phyloP scores from a whole-genome alignment of 768 basidiomycete genomes.

The Serpula lacrymans region DNA sequence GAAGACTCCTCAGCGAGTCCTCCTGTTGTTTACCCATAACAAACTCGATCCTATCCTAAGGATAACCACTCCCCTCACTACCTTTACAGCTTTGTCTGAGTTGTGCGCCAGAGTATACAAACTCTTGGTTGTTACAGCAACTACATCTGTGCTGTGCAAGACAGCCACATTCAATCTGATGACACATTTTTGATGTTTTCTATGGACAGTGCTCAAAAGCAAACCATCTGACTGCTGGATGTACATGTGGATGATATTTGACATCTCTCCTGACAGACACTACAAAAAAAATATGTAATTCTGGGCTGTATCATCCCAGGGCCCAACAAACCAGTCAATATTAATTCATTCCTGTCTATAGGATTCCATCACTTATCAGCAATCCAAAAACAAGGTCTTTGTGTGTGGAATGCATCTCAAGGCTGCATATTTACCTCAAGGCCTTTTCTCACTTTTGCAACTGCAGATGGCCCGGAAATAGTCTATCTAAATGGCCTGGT shows the following conservation, averaged over 20 bases:
- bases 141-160: no score
- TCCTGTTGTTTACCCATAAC: no score
- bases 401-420: conserved; percentile 27
- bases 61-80: no score
- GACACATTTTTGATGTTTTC: no score
- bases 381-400: conserved; percentile 27
- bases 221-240: conserved; percentile 44
- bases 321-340: conserved; percentile 29
- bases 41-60: no score
- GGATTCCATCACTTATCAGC: conserved; percentile 30
- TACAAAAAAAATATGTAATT: conserved; percentile 28
- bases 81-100: no score
- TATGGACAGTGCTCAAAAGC: conserved; percentile 37
- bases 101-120: no score
- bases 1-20: no score
- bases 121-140: no score
- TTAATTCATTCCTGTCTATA: conserved; percentile 32
- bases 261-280: conserved; percentile 23
- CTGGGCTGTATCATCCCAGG: conserved; percentile 31
- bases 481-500: conserved; percentile 30
- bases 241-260: conserved; percentile 25
- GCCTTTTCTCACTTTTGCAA: conserved; percentile 19
- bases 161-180: no score
- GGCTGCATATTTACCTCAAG: conserved; percentile 11
- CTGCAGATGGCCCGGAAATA: conserved; percentile 23